Percentiles rank a stretch among this genome's conserved stretches.
Conservation (phyloP, 1,139 yeast genomes). For the Candida sp. region DNA sequence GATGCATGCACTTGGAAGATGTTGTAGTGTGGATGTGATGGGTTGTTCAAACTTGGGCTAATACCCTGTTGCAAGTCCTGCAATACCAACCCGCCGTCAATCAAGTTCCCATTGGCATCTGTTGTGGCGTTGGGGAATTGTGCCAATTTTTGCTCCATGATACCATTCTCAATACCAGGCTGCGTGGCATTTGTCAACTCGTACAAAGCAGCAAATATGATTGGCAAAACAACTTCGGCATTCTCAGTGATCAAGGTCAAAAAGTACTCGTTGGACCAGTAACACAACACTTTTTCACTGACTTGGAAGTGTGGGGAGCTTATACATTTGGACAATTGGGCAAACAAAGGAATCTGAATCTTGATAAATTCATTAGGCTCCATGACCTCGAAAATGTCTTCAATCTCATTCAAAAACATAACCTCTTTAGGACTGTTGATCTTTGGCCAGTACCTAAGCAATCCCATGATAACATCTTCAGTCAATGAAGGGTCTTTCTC, state of each 20-base stretch:
- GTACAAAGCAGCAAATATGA: slow-evolving; percentile 87
- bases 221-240: slow-evolving; percentile 92
- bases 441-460: slow-evolving; percentile 97
- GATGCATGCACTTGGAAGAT: slow-evolving; percentile 21
- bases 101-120: slow-evolving; percentile 52
- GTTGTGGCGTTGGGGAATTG: slow-evolving; percentile 46
- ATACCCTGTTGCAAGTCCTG: slow-evolving; percentile 21
- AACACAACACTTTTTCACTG: slow-evolving; percentile 92
- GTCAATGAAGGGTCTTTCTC: slow-evolving; percentile 93
- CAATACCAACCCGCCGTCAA: slow-evolving; percentile 41
- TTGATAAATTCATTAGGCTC: slow-evolving; percentile 93
- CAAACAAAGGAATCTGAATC: slow-evolving; percentile 92
- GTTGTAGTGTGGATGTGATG: slow-evolving; percentile 18
- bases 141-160: slow-evolving; percentile 45
- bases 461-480: slow-evolving; percentile 94
- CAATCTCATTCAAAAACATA: slow-evolving; percentile 94
- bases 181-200: slow-evolving; percentile 69
- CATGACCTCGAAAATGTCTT: slow-evolving; percentile 95
- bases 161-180: slow-evolving; percentile 53
- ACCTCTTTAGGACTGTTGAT: slow-evolving; percentile 95
- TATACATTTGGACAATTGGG: slow-evolving; percentile 93
- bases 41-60: slow-evolving; percentile 19
- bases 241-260: slow-evolving; percentile 87
- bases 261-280: slow-evolving; percentile 96
- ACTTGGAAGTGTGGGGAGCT: slow-evolving; percentile 98